phyloP scores from a whole-genome alignment of 2,329 filamentous ascomycete species.

The Trichoderma semiorbis region DNA sequence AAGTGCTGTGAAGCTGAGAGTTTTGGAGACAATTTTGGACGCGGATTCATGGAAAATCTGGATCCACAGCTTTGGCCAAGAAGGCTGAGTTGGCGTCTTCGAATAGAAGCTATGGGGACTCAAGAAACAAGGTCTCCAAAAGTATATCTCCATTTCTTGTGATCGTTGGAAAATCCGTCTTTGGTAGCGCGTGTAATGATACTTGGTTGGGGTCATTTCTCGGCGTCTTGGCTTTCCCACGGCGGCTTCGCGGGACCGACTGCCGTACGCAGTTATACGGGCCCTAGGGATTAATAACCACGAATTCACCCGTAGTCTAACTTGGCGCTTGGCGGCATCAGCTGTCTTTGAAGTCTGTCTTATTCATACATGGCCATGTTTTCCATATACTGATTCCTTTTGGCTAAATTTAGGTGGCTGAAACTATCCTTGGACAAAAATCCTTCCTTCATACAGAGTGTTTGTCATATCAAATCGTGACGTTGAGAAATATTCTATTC shows the following conservation, averaged over 20 bases:
- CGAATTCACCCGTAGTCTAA: not conserved
- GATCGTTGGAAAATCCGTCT: not conserved
- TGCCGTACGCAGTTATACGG: not conserved
- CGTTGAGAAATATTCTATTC: not conserved
- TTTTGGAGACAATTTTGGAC: not conserved
- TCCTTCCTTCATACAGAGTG: not conserved
- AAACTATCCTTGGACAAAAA: not conserved
- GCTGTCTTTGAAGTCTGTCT: not conserved
- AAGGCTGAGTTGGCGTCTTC: not conserved
- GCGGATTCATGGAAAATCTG: conserved; percentile 11
- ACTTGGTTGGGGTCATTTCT: not conserved
- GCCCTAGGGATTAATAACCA: not conserved
- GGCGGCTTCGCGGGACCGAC: not conserved
- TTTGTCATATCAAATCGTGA: not conserved
- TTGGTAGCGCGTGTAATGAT: not conserved
- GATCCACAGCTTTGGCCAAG: not conserved
- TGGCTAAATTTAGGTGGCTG: not conserved
- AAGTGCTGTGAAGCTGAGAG: not conserved
- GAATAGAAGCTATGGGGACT: not conserved
- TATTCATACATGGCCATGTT: not conserved
- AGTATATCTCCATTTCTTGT: not conserved
- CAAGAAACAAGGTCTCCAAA: not conserved
- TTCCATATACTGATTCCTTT: not conserved
- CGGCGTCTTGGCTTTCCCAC: not conserved
- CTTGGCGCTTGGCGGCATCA: not conserved